Evolutionary conservation across 2,329 filamentous ascomycete species (phyloP), one percentile per base, ranked within the genome.

Genomic region (Annulohypoxylon truncatum): DNA sequence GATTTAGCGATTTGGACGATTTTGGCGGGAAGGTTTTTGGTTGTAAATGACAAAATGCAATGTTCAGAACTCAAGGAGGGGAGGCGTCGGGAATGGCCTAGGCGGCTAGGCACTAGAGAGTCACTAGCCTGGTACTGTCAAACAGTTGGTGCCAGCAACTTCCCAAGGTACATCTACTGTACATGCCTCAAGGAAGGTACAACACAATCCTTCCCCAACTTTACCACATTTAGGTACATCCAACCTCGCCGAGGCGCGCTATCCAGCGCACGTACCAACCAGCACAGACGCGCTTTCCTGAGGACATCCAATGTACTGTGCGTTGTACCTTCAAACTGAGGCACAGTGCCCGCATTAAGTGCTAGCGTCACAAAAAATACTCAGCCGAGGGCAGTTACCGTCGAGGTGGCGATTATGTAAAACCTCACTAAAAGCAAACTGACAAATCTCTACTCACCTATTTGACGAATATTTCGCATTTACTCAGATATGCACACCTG

Each of bases 201-300:
- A 29, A 42, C 38, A 42, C 18, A 42, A 20, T 42, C 38, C 38
- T 42, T 42, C 38, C 38, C 38, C 18, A 10, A 9, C 15, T 42
- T 42, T 42, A 42, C 2, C 38, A 10, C 15, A 2, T 42, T 20
- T 20, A 26, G 47, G 47, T 65, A 61, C 63, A 50, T 55, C 58
- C 64, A 66, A 63, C 64, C 64, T 55, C 48, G 44, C 59, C 22
- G 44, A 6, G 42, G 63, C 63, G 54, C 58, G 58, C 63, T 66
- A 57, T 15, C 10, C 24, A 47, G 8, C 50, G 33, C 51, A 42
- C 33, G 51, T 53, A 29, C 47, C 18, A 20, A 18, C 9, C 2
- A 33, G n/a, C 28, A 31, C n/a, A 40, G 44, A 20, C 33, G 55
- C 55, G 46, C 46, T 35, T 60, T 33, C 48, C 24, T 55, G 9